Percentiles rank a stretch among this genome's conserved stretches.
These are phyloP conservation scores for Sclerotinia trifoliorum DNA, from an alignment of 2,329 filamentous ascomycete genomes.

Conservation along the genomic window DNA sequence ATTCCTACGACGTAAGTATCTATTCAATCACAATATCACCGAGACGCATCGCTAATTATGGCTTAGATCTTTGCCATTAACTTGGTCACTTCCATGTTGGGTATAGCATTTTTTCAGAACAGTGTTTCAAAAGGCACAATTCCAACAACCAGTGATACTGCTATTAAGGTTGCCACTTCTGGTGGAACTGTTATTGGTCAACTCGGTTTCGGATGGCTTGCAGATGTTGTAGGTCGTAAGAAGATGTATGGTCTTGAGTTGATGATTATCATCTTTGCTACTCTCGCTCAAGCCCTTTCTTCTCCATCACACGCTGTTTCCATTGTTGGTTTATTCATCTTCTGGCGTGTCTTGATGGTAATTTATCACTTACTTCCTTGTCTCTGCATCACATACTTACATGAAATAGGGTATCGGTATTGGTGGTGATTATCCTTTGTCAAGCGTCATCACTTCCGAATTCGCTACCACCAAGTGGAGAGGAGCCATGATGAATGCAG, in stretches of 20 bases:
- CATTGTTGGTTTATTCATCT: conserved; percentile 67
- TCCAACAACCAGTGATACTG: conserved; percentile 67
- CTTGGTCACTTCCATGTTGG: conserved; percentile 38
- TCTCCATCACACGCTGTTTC: conserved; percentile 62
- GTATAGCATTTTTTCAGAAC: conserved; percentile 36
- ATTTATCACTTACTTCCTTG: not conserved
- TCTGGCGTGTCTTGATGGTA: conserved; percentile 76
- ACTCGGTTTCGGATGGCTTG: conserved; percentile 74
- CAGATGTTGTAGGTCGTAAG: conserved; percentile 75
- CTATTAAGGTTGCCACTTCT: conserved; percentile 82
- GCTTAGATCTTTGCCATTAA: conserved; percentile 39
- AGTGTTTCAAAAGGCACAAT: conserved; percentile 50
- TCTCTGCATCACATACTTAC: conserved; percentile 34
- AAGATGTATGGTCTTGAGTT: conserved; percentile 76
- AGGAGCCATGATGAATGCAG: conserved; percentile 82
- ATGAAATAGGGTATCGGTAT: conserved; percentile 57
- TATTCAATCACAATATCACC: conserved; percentile 38
- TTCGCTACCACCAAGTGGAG: conserved; percentile 84
- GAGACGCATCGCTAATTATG: conserved; percentile 30
- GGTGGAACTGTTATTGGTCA: conserved; percentile 82
- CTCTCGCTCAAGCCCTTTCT: conserved; percentile 67
- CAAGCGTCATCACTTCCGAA: conserved; percentile 81
- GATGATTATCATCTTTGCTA: conserved; percentile 77
- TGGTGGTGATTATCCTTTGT: conserved; percentile 78
- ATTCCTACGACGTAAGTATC: conserved; percentile 76